phyloP scores from a whole-genome alignment of 768 basidiomycete genomes.

The Cubamyces lactineus region DNA sequence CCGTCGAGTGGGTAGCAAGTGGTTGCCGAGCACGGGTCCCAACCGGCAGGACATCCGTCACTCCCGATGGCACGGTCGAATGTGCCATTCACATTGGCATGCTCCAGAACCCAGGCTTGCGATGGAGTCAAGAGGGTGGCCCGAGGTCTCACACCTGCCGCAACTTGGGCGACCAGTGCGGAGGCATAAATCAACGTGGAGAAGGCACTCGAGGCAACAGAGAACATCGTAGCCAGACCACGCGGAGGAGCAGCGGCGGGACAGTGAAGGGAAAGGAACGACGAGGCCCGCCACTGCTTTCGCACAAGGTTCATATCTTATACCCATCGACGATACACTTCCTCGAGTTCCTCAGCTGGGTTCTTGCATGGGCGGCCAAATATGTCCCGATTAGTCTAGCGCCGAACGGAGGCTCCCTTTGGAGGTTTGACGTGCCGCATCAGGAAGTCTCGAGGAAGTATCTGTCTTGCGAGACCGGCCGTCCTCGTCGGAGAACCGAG shows the following conservation, averaged over 20 bases:
- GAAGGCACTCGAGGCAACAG: neutral
- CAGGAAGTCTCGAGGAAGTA: neutral
- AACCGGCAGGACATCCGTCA: slow-evolving; percentile 15
- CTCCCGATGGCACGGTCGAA: neutral
- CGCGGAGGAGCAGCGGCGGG: neutral
- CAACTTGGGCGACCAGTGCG: neutral
- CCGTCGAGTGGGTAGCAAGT: slow-evolving; percentile 24
- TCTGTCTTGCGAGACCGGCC: neutral
- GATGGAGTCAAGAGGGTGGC: neutral
- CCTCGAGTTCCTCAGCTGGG: too few species aligned
- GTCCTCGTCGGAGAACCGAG: neutral
- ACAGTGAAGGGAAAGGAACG: too few species aligned
- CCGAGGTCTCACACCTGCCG: neutral
- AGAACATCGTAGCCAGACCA: neutral
- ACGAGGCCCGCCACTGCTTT: too few species aligned
- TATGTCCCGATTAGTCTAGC: neutral
- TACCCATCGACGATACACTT: too few species aligned
- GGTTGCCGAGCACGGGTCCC: slow-evolving; percentile 7
- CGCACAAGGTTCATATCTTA: too few species aligned
- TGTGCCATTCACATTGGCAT: neutral
- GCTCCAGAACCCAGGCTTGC: neutral
- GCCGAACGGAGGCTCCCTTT: neutral
- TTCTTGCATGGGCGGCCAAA: too few species aligned
- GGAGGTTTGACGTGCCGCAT: neutral
- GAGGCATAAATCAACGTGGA: neutral